Base-by-base conservation (phyloP, 768 basidiomycete genomes). In the Lactarius hengduanensis region DNA sequence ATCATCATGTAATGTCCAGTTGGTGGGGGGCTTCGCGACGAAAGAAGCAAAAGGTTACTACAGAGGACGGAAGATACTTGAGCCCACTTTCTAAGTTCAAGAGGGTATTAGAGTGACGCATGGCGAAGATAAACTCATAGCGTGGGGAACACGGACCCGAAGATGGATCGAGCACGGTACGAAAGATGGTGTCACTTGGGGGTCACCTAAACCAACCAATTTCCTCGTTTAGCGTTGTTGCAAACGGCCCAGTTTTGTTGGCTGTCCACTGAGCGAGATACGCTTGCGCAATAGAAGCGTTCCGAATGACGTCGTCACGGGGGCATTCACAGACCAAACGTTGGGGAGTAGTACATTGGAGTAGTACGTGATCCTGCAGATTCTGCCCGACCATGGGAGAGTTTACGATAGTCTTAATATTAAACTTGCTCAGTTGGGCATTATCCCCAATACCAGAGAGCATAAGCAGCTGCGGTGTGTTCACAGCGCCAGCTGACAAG, bases 311-410 rank as follows among this genome's bases (percentile, higher is more conserved):
- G 34, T 64, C 63, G 34, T 71, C 70, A 20, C 32, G 28, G 9
- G 70, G n/a, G 65, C 62, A 38, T 64, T 67, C 6, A 65, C 63
- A 3, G 58, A 55, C 64, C 67, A 73, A 2, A 61, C 32, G 18
- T 65, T 41, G 8, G 47, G 16, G n/a, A 71, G 62, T 16, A 69
- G 54, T 1, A 72, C 62, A n/a, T n/a, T n/a, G 16, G n/a, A 71
- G 62, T 16, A 69, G 54, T 1, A 72, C 62, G 38, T 77, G 76
- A 65, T 76, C 76, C 22, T 70, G 66, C 57, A 78, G 57, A 57
- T 76, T 72, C 59, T 72, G 68, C 5, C 77, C 77, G 22, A 78
- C 74, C 50, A 71, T 68, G 16, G 77, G 73, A 20, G 73, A 59
- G 50, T 76, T 60, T 34, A 76, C 69, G 30, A 76, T 40, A 7